Base-by-base conservation (phyloP, 441 rosid genomes). In the Kokia cookei region DNA sequence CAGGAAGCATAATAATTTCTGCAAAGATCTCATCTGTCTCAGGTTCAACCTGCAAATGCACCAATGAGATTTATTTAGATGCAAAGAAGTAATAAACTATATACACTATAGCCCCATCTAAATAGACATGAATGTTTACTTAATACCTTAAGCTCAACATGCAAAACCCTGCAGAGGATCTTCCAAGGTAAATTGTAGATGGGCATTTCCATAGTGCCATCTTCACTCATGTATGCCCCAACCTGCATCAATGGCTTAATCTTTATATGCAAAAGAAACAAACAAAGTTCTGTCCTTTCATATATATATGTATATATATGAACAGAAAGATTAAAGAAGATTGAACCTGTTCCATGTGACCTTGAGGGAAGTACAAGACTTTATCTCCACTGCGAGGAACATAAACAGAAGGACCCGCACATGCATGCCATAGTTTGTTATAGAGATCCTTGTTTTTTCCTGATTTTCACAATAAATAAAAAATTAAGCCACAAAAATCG, bases 301-400 rank as follows among this genome's bases (percentile, higher is more conserved):
- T 40, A 40, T 40, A 40, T 19, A 19, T 40, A 40, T 40, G 7
- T 19, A 19, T 19, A 19, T 7, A 40, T 40, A 40, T 40, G 43
- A 40, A 40, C 43, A 40, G 43, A 40, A 40, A 40, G 43, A 40
- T 10, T 7, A 40, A 7, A 40, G 43, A 48, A 6, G 17, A 68
- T 7, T 26, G 79, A 80, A 89, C 94, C 91, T 88, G 88, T 74
- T 88, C 89, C 42, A 88, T 65, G 63, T 90, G 92, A 29, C 91
- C 94, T 53, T 86, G 94, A 55, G 83, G 91, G 73, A 86, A 88
- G 75, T 90, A 90, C 43, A 77, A 66, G 65, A 88, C 89, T 11
- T 43, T 77, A 47, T 87, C 91, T 24, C 85, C 84, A 35, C 12
- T 74, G 5, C 64, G 65, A 7, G 94, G 92, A 42, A 84, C 83